A percentile compares a stretch with the other conserved stretches of the same genome.
phyloP scores from a whole-genome alignment of 441 rosid species.

The Corymbia calophylla region DNA sequence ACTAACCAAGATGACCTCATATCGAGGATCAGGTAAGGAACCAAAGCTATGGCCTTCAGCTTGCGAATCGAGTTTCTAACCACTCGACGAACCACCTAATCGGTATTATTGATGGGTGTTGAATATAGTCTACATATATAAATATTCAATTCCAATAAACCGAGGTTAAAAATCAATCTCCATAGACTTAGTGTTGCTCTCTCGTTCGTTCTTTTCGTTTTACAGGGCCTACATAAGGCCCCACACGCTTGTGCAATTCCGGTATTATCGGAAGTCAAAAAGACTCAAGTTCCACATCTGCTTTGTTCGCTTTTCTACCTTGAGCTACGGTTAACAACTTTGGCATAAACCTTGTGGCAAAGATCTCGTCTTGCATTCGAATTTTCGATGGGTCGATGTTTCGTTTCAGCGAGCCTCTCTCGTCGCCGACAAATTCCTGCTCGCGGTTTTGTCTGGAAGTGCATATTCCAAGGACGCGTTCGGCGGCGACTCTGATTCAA shows the following conservation, averaged over 20 bases:
- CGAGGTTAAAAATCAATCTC: not conserved
- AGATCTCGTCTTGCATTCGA: not conserved
- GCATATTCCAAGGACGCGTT: not conserved
- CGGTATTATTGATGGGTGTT: not conserved
- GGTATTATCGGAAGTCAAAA: not conserved
- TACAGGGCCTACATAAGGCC: not conserved
- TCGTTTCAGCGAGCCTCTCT: not conserved
- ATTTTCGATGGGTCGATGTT: not conserved
- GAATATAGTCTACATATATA: not conserved
- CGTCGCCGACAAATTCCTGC: not conserved
- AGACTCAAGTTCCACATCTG: not conserved
- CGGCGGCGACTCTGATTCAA: not conserved
- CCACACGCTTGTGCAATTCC: not conserved
- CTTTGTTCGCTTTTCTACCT: not conserved
- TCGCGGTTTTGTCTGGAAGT: not conserved
- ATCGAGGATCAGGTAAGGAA: not conserved
- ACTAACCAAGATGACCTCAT: not conserved
- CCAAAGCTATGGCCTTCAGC: not conserved
- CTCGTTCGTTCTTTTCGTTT: not conserved
- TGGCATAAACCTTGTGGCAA: not conserved
- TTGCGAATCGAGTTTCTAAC: not conserved
- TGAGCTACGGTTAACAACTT: no score
- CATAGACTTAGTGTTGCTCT: not conserved
- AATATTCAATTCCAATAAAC: not conserved
- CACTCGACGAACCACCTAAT: not conserved